Conservation (phyloP, 2,329 filamentous ascomycete species). For the Lasiodiplodia citricola region DNA sequence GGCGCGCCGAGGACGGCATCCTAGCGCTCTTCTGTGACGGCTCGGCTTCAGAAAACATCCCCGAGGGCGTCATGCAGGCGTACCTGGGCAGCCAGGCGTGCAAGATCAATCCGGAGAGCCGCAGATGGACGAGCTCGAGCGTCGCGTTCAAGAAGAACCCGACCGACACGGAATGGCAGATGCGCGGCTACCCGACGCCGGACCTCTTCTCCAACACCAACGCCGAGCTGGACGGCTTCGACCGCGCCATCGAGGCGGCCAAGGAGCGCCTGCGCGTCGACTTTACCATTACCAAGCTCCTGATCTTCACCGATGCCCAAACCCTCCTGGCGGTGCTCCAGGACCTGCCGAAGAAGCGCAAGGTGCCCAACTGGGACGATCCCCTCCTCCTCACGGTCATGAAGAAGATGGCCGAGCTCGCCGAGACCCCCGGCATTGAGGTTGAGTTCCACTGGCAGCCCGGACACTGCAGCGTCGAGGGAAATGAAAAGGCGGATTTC, state of each 20-base stretch:
- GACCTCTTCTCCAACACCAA: neutral
- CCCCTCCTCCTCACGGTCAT: neutral
- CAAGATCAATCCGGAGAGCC: neutral
- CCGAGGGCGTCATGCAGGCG: neutral
- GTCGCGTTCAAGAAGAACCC: neutral
- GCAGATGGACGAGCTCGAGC: neutral
- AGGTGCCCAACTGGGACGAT: neutral
- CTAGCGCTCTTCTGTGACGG: neutral
- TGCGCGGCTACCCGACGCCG: neutral
- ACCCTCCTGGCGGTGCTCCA: neutral
- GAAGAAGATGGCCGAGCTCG: neutral
- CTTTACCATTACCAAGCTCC: neutral
- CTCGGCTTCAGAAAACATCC: neutral
- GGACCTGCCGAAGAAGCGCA: neutral
- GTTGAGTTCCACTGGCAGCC: neutral
- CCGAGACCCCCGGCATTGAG: neutral
- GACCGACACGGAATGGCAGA: neutral
- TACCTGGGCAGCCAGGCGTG: neutral
- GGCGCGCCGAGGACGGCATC: neutral
- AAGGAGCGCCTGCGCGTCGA: neutral
- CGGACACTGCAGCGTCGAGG: neutral
- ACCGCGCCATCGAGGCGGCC: neutral
- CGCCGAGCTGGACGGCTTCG: neutral
- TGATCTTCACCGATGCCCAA: neutral
- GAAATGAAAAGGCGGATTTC: neutral